Evolutionary conservation across 192 early-diverging fungal species (phyloP), one percentile per base, ranked within the genome.

Genomic region (Gaertneriomyces sp.): DNA sequence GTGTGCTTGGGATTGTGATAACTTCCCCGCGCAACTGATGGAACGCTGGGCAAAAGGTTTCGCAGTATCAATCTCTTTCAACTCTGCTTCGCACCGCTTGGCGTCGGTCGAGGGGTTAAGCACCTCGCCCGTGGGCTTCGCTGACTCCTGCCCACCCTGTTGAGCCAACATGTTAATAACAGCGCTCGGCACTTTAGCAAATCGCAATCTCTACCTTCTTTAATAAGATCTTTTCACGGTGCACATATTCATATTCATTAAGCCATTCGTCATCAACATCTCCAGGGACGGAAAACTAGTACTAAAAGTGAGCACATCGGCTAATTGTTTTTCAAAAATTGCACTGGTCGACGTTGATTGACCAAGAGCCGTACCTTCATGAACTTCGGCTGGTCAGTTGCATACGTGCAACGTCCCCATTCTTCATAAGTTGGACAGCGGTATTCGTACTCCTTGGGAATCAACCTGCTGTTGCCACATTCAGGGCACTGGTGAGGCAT

Each of bases 371-470:
- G 39, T 56, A 65, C 63, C 63, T 25, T 45, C 10, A 9, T 16
- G 39, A 68, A 68, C 42, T 50, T 45, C 11, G 66, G 66, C 25
- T 45, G 10, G 25, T 6, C 39, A 10, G 57, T 60, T 1, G 56
- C 41, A 41, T 58, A 68, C 4, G 51, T 42, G 47, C 66, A 68
- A 17, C 45, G 56, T 11, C 57, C 58, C 66, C 66, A 68, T n/a
- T 60, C 57, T 39, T 38, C 16, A 9, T 60, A 42, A 10, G 58
- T 20, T 16, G 66, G 56, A 51, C 66, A 68, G 12, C 63, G 63
- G n/a, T 68, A 68, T 16, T 20, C 9, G 0, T 17, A 59, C 41
- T 58, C 58, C 7, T 2, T 52, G 5, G 66, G 57, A 17, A 60
- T 51, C 7, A 68, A 25, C 17, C 66, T 45, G 33, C 12, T 60